Conservation (phyloP, 2,329 filamentous ascomycete species). For the Sporothrix brunneoviolacea region DNA sequence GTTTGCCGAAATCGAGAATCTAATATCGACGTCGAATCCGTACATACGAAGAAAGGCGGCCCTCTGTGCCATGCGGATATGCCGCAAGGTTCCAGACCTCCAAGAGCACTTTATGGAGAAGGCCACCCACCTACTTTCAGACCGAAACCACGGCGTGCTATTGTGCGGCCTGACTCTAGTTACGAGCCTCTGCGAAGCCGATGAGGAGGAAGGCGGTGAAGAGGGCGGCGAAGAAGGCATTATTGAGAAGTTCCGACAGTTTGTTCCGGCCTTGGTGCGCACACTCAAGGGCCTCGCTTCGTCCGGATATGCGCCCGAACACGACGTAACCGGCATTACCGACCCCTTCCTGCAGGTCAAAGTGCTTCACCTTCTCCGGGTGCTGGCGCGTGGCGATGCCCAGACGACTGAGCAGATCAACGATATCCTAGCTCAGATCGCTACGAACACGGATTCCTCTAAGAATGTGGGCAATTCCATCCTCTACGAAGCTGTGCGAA, state of each 20-base stretch:
- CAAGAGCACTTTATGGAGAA: constrained; percentile 98
- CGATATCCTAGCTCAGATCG: constrained; percentile 94
- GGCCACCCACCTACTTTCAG: constrained; percentile 76
- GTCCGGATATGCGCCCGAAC: constrained; percentile 93
- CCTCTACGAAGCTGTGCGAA: constrained; percentile 92
- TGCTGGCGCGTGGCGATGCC: constrained; percentile 78
- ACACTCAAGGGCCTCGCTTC: constrained; percentile 88
- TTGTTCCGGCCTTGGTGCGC: constrained; percentile 79
- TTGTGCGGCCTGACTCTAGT: constrained; percentile 88
- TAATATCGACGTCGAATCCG: constrained; percentile 90
- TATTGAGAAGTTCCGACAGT: constrained; percentile 81
- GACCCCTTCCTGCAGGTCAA: constrained; percentile 98
- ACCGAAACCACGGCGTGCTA: constrained; percentile 92
- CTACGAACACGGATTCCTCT: constrained; percentile 93
- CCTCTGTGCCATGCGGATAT: constrained; percentile 98
- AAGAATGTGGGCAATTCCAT: constrained; percentile 99
- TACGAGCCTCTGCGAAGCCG: constrained; percentile 86
- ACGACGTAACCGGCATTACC: constrained; percentile 96
- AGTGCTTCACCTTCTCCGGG: constrained; percentile 77
- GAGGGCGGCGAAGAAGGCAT: constrained; percentile 85
- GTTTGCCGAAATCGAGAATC: constrained; percentile 89
- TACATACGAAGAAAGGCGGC: constrained; percentile 97
- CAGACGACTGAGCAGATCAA: constrained; percentile 96
- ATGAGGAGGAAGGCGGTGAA: constrained; percentile 89
- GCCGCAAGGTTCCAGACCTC: constrained; percentile 92